These are phyloP conservation scores for Ustilago nuda DNA, from an alignment of 1,284 basidiomycete genomes.

Conservation along the genomic window DNA sequence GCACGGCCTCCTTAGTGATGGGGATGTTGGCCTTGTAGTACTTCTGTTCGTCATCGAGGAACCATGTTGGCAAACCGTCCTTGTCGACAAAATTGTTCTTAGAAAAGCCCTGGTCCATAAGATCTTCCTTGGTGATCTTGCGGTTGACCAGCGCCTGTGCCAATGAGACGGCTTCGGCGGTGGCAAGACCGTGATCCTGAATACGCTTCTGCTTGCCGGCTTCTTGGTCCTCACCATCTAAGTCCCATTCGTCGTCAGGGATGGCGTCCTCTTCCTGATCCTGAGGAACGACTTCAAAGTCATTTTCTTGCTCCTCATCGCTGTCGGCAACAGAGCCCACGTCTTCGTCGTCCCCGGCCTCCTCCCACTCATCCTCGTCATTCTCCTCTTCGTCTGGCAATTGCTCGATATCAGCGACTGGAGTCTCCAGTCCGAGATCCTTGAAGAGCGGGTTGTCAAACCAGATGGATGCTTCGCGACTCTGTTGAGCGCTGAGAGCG, in stretches of 20 bases:
- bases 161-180: constrained; percentile 90
- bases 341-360: constrained; percentile 67
- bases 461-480: constrained; percentile 79
- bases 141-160: constrained; percentile 94
- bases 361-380: constrained; percentile 63
- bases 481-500: constrained; percentile 62
- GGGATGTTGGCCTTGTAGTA: constrained; percentile 95
- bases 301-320: constrained; percentile 51
- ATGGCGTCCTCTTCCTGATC: constrained; percentile 77
- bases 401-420: constrained; percentile 70
- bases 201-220: constrained; percentile 79
- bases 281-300: constrained; percentile 63
- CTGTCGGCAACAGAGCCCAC: background rate
- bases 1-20: constrained; percentile 94
- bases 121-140: constrained; percentile 84
- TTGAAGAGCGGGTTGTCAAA: constrained; percentile 95
- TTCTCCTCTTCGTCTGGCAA: constrained; percentile 56
- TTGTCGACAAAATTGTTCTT: constrained; percentile 87
- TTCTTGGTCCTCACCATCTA: constrained; percentile 79
- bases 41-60: constrained; percentile 94
- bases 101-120: constrained; percentile 96
- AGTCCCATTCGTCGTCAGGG: constrained; percentile 83
- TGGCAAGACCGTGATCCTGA: constrained; percentile 83
- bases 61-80: constrained; percentile 93
- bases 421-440: constrained; percentile 75